Percentiles rank a stretch among this genome's conserved stretches.
Conservation (phyloP, 2,329 filamentous ascomycete species). For the Arthrobotrys sinensis region DNA sequence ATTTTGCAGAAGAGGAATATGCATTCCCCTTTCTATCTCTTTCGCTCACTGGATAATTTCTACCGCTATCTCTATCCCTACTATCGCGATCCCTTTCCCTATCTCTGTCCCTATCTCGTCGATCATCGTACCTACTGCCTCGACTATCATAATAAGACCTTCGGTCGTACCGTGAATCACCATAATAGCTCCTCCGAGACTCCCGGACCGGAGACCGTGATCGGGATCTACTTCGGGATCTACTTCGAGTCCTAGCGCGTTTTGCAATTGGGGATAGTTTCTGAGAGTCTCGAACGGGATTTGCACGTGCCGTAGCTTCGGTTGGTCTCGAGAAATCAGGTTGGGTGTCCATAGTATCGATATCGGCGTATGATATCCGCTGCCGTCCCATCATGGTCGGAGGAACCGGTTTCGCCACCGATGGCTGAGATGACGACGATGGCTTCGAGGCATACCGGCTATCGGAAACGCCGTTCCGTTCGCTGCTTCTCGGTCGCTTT, state of each 20-base stretch:
- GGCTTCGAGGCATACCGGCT: constrained; percentile 62
- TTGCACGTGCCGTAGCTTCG: constrained; percentile 35
- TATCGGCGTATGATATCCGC: constrained; percentile 65
- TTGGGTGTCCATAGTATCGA: constrained; percentile 64
- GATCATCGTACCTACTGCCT: constrained; percentile 57
- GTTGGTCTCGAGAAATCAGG: constrained; percentile 58
- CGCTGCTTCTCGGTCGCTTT: constrained; percentile 48
- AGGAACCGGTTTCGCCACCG: constrained; percentile 12
- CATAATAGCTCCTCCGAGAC: constrained; percentile 62
- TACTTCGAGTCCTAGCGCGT: constrained; percentile 64
- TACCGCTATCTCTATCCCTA: constrained; percentile 69
- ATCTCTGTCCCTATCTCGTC: constrained; percentile 57
- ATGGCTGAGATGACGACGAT: constrained; percentile 10
- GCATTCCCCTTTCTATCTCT: constrained; percentile 72
- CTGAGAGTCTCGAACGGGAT: constrained; percentile 31
- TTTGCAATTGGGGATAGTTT: constrained; percentile 60
- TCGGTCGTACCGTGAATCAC: constrained; percentile 62
- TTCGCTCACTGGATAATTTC: constrained; percentile 77
- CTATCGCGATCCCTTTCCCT: constrained; percentile 67
- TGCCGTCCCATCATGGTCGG: constrained; percentile 60
- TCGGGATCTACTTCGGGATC: constrained; percentile 61
- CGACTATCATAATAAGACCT: constrained; percentile 61
- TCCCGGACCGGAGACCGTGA: constrained; percentile 60
- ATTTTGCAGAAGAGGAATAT: constrained; percentile 69
- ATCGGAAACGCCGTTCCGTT: constrained; percentile 43